These are phyloP conservation scores for Sisymbrium irio DNA, from an alignment of 345 rosid genomes.

Conservation along the genomic window DNA sequence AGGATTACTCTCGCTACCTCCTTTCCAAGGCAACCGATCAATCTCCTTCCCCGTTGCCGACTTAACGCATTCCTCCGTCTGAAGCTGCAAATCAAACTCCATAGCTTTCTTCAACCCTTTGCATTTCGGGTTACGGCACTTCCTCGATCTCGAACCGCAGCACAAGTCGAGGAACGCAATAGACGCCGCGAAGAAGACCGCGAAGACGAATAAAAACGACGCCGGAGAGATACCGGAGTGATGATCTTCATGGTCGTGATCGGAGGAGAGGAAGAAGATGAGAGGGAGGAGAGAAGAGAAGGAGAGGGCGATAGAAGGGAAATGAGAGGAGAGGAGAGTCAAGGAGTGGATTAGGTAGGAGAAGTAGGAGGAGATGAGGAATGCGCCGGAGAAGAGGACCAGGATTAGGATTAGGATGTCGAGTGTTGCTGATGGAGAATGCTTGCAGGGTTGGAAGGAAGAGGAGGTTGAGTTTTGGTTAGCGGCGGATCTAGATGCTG, in stretches of 20 bases:
- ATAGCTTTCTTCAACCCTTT: conserved; percentile 83
- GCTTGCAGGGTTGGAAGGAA: conserved; percentile 53
- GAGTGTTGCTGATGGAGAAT: conserved; percentile 84
- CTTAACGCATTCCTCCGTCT: conserved; percentile 70
- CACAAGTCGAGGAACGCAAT: conserved; percentile 44
- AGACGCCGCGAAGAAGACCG: conserved; percentile 45
- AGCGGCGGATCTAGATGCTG: conserved; percentile 29
- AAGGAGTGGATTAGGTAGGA: conserved; percentile 78
- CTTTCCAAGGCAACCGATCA: conserved; percentile 88
- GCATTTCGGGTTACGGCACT: conserved; percentile 64
- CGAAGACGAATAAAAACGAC: conserved; percentile 59
- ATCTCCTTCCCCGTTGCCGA: conserved; percentile 53
- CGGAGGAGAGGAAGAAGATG: background rate
- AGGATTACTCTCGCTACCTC: conserved; percentile 72
- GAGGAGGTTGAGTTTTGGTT: conserved; percentile 18
- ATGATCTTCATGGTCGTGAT: conserved; percentile 8
- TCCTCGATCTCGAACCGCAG: conserved; percentile 72
- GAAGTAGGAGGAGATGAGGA: conserved; percentile 77
- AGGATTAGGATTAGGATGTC: conserved; percentile 76
- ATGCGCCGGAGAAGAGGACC: conserved; percentile 73
- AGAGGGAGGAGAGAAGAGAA: conserved; percentile 34
- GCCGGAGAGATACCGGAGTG: conserved; percentile 29
- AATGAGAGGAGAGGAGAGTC: conserved; percentile 62
- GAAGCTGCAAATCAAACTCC: conserved; percentile 95
- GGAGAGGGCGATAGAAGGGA: conserved; percentile 38